These are phyloP conservation scores for Kockiozyma suomiensis DNA, from an alignment of 805 yeast genomes.

Conservation along the genomic window DNA sequence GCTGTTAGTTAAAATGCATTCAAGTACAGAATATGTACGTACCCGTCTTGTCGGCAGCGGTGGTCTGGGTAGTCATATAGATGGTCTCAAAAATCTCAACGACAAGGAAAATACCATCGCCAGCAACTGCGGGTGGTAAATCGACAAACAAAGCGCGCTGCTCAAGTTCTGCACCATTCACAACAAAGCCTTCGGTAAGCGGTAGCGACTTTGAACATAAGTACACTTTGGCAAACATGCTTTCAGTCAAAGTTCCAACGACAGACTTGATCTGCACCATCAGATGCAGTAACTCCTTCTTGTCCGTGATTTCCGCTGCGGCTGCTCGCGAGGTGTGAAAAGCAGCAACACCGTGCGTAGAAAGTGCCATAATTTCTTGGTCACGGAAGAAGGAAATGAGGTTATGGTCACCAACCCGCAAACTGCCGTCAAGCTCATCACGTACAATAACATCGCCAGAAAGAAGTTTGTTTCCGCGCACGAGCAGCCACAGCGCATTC, in stretches of 20 bases:
- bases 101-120: conserved; percentile 70
- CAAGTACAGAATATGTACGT: not conserved
- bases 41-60: conserved; percentile 4
- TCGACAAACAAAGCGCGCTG: conserved; percentile 68
- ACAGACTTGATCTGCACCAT: conserved; percentile 71
- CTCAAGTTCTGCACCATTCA: conserved; percentile 43
- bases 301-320: not conserved
- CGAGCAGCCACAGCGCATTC: conserved; percentile 40
- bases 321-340: conserved; percentile 6
- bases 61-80: conserved; percentile 22
- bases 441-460: conserved; percentile 42
- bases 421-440: conserved; percentile 38
- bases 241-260: conserved; percentile 10
- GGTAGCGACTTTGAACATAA: conserved; percentile 64
- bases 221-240: conserved; percentile 55
- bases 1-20: not conserved
- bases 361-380: conserved; percentile 70
- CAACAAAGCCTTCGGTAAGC: conserved; percentile 78
- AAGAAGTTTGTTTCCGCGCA: conserved; percentile 40
- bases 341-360: conserved; percentile 38
- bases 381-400: conserved; percentile 66
- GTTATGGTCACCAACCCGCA: conserved; percentile 39
- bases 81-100: conserved; percentile 66
- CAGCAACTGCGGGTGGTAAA: conserved; percentile 62
- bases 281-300: conserved; percentile 57